Conservation (phyloP, 495 filamentous ascomycete genomes). For the Umbilicaria muhlenbergii region DNA sequence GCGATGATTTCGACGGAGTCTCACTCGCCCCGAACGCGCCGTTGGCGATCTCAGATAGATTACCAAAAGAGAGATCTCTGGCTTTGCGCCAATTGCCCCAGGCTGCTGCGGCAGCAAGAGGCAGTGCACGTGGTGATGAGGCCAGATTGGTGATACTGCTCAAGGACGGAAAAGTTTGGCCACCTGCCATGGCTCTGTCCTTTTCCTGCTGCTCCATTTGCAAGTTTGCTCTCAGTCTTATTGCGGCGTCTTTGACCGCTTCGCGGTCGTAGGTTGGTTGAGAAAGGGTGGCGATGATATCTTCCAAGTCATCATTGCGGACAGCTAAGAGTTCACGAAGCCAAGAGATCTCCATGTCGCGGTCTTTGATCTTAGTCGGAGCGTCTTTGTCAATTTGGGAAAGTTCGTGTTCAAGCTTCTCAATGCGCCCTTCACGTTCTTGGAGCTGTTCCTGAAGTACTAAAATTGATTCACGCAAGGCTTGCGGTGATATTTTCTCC, state of each 20-base stretch:
- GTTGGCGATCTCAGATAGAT: slow-evolving; percentile 26
- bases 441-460: slow-evolving; percentile 94
- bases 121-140: slow-evolving; percentile 64
- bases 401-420: slow-evolving; percentile 63
- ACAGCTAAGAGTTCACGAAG: slow-evolving; percentile 85
- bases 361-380: slow-evolving; percentile 66
- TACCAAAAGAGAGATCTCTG: slow-evolving; percentile 26
- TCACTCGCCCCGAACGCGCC: slow-evolving; percentile 22
- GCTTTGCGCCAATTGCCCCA: slow-evolving; percentile 74
- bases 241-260: slow-evolving; percentile 72
- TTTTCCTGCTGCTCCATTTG: slow-evolving; percentile 96
- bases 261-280: slow-evolving; percentile 58
- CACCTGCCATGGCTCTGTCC: slow-evolving; percentile 45
- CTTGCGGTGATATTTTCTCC: slow-evolving; percentile 83
- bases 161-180: slow-evolving; percentile 33
- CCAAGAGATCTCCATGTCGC: slow-evolving; percentile 90
- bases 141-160: slow-evolving; percentile 45
- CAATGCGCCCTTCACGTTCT: slow-evolving; percentile 77
- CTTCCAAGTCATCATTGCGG: slow-evolving; percentile 76
- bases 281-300: slow-evolving; percentile 71
- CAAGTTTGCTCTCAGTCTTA: slow-evolving; percentile 80
- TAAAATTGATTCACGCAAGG: slow-evolving; percentile 85
- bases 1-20: slow-evolving; percentile 45
- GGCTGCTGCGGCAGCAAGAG: slow-evolving; percentile 66
- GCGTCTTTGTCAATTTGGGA: slow-evolving; percentile 53